Conservation (phyloP, 768 basidiomycete species). For the Russula olivacea region DNA sequence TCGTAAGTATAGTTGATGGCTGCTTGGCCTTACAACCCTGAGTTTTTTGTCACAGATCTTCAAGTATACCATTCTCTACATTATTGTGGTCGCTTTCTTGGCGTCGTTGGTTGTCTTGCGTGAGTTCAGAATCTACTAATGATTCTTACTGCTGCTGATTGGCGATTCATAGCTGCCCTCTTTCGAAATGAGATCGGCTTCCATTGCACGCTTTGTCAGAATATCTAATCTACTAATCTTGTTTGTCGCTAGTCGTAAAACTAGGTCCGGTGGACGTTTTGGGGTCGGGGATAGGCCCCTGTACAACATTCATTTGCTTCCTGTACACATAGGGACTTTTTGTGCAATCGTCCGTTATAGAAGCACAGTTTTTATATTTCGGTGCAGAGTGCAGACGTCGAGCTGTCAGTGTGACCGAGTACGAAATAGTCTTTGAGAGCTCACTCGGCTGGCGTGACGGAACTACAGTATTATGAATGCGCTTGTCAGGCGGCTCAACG, state of each 20-base stretch:
- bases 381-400: background rate
- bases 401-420: background rate
- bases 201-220: conserved; percentile 78
- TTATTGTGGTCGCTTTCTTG: conserved; percentile 66
- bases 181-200: conserved; percentile 78
- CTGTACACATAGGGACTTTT: conserved; percentile 16
- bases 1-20: conserved; percentile 42
- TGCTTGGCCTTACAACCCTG: conserved; percentile 1
- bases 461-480: too few relatives aligned
- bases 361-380: background rate
- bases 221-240: conserved; percentile 51
- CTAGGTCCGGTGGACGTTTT: conserved; percentile 4
- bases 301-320: conserved; percentile 23
- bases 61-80: conserved; percentile 82
- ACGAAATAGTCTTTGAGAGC: background rate
- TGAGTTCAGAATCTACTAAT: conserved; percentile 39
- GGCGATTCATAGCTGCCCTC: conserved; percentile 51
- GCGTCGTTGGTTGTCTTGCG: conserved; percentile 79
- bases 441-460: background rate
- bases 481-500: too few relatives aligned
- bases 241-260: conserved; percentile 24
- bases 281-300: conserved; percentile 5
- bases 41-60: conserved; percentile 44
- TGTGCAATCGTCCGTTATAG: background rate
- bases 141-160: conserved; percentile 13